Base-by-base conservation (phyloP, 306 rosid species). In the Betula pendula region DNA sequence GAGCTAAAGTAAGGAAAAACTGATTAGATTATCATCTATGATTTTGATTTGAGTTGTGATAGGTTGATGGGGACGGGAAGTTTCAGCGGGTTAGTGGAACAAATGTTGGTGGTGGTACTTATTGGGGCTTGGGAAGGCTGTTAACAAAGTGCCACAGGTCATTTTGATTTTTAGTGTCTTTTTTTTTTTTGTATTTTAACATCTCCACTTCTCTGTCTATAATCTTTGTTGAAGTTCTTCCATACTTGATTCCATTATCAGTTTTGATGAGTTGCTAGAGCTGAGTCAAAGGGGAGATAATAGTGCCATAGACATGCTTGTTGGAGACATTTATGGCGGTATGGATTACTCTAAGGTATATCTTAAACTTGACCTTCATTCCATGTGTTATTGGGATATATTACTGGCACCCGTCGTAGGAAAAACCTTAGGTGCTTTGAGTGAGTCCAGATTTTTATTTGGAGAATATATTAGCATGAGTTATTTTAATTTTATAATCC, bases 71-170 rank as follows among this genome's bases (percentile, higher is more conserved):
- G 60, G 99, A 96, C 27, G 99, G 99, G 24, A 91, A 89, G 82
- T 96, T 89, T 87, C 89, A 96, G 87, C 87, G 99, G 79, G 85
- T 96, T 70, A 96, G 99, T 82, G 99, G 99, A 59, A 96, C 99
- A 81, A 96, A 96, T 88, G 99, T 96, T 77, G 99, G 99, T 82
- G 99, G 99, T 10, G 99, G 99, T 65, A 96, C 99, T 55, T 96
- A 96, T 44, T 96, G 99, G 98, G 99, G 99, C 43, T 82, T 96
- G 89, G 99, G 99, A 79, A 91, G 88, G 85, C 86, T 96, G 76
- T 81, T 96, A 81, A 96, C 99, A 48, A 96, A 92, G 85, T 92
- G 99, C 97, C 92, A 91, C 75, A 96, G 96, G 98, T 92, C 75
- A 49, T 44, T 50, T 8, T 19, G 17, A 80, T 73, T 79, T 69